These are phyloP conservation scores for Jamesozyma lodderae DNA, from an alignment of 805 yeast species.

Conservation along the genomic window DNA sequence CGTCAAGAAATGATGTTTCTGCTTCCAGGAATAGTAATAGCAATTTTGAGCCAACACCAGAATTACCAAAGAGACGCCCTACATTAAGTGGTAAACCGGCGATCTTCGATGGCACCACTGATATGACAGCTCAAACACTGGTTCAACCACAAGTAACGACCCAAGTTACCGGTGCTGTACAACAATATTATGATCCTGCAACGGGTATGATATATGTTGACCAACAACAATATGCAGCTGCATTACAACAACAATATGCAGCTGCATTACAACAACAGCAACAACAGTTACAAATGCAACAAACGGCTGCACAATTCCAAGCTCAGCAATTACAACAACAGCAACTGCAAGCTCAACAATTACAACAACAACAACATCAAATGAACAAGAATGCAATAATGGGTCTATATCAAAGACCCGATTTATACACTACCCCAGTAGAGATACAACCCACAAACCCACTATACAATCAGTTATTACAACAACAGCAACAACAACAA, in stretches of 20 bases:
- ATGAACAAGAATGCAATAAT: constrained; percentile 18
- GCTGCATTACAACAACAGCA: constrained; percentile 6
- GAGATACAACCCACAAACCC: constrained; percentile 24
- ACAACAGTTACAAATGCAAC: constrained; percentile 7
- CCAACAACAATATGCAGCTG: constrained; percentile 44
- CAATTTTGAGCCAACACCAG: not conserved
- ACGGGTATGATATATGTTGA: constrained; percentile 66
- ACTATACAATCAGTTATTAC: constrained; percentile 22
- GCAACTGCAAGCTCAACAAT: constrained; percentile 10
- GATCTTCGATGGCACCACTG: constrained; percentile 27
- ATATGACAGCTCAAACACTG: constrained; percentile 6
- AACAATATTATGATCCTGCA: constrained; percentile 65
- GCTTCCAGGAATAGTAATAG: not conserved
- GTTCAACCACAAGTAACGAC: constrained; percentile 12
- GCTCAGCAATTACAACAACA: constrained; percentile 18
- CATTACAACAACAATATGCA: constrained; percentile 19
- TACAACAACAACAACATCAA: constrained; percentile 13
- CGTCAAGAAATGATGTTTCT: not conserved
- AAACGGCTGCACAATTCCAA: too few relatives aligned
- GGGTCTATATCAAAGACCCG: constrained; percentile 26
- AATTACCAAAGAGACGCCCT: constrained; percentile 34
- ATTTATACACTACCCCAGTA: constrained; percentile 23
- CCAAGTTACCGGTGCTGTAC: constrained; percentile 28
- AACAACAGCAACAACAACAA: constrained; percentile 22
- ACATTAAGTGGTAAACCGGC: constrained; percentile 23